These are phyloP conservation scores for Monascus purpureus DNA, from an alignment of 495 filamentous ascomycete species.

Conservation along the genomic window DNA sequence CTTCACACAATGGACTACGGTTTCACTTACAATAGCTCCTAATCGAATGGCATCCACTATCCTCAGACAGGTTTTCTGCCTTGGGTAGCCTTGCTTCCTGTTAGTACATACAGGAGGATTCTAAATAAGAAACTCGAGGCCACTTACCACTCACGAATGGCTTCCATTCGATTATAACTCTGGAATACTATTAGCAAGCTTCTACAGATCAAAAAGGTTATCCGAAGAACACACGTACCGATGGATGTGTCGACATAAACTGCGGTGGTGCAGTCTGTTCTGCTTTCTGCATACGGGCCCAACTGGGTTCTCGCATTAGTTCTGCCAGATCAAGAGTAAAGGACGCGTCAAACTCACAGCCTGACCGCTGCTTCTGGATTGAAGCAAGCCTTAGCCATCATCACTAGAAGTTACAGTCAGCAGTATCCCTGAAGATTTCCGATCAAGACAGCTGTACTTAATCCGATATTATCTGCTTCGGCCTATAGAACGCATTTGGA, in stretches of 20 bases:
- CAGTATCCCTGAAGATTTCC: conserved; percentile 6
- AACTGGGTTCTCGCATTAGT: conserved; percentile 22
- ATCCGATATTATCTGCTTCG: conserved; percentile 79
- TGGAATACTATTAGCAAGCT: conserved; percentile 9
- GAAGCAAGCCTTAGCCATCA: conserved; percentile 55
- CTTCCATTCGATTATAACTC: conserved; percentile 53
- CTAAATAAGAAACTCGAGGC: neutral
- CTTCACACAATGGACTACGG: neutral
- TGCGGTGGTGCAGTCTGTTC: conserved; percentile 48
- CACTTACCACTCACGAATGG: conserved; percentile 50
- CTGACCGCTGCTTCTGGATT: conserved; percentile 57
- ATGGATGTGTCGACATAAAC: conserved; percentile 78
- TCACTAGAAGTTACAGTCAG: conserved; percentile 23
- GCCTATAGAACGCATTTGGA: conserved; percentile 15
- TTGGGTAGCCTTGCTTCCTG: conserved; percentile 14
- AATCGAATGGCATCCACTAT: conserved; percentile 19
- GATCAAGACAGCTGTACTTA: conserved; percentile 42
- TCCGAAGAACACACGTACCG: conserved; percentile 32
- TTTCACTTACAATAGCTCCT: conserved; percentile 17
- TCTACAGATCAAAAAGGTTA: conserved; percentile 7
- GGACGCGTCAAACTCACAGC: conserved; percentile 24
- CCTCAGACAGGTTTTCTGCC: conserved; percentile 19
- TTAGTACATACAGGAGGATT: conserved; percentile 2
- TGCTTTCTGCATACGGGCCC: conserved; percentile 61
- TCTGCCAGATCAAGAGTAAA: neutral